Base-by-base conservation (phyloP, 768 basidiomycete genomes). In the Harrya chromipes region DNA sequence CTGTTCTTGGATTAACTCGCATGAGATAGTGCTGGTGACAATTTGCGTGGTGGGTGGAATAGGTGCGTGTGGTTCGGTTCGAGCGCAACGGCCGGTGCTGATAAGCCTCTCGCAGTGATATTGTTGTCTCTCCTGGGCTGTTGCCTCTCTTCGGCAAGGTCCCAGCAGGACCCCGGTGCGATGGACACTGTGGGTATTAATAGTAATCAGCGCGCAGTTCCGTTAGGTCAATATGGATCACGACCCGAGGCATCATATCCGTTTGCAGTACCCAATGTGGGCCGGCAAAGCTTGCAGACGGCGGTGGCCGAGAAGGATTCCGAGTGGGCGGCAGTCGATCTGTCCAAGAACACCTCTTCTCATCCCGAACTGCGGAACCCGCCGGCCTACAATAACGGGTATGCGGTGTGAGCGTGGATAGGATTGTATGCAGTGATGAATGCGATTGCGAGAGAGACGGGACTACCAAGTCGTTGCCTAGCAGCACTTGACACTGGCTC, bases 1-100 rank as follows among this genome's bases (percentile, higher is more conserved):
- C 21, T 60, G 56, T 13, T 39, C 24, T 27, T 54, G 49, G 55
- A 24, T 24, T 12, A 23, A n/a, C n/a, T 17, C 9, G 6, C 46
- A 54, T 20, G 23, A 31, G 4, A 44, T 49, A 1, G 20, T 58
- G 3, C 4, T 14, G 2, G 17, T 61, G 4, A 7, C 12, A 1
- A 11, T 41, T n/a, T 49, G 49, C 12, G 13, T n/a, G 12, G 21
- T 26, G 6, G 39, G 49, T 8, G 47, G 42, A 31, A 26, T 33
- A 31, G 40, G 55, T 61, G 40, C 12, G 49, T 33, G 42, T 23
- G 6, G 33, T 37, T 26, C 14, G 12, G 23, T 7, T 17, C 7
- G 3, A 14, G 8, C 4, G 29, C 29, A 8, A 8, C 4, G 31
- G 37, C 6, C 1, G 21, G 21, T 17, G 12, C 37, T 48, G 34